Evolutionary conservation across 176 grass and related monocot genomes (phyloP), one percentile per base, ranked within the genome.

Genomic region (Triticum dicoccoides): DNA sequence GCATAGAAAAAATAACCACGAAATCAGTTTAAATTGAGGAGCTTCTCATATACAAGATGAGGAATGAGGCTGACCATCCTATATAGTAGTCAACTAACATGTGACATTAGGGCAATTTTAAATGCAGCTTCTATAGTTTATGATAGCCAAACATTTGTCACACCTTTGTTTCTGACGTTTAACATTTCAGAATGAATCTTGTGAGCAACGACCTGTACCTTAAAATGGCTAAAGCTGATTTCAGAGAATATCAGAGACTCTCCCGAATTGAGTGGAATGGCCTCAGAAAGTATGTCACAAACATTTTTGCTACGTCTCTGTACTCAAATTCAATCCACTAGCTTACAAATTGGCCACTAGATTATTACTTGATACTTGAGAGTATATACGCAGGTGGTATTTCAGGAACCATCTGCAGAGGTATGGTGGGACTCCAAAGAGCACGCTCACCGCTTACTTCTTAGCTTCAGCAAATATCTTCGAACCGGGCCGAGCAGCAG

Each of bases 191-290:
- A 88, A 97, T 92, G 92, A 68, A 51, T 89, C 14, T 51, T 94
- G 44, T 91, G 34, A 92, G 34, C 86, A 97, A 89, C 13, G 88
- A 92, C 27, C 5, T 75, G 17, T 94, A 87, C 61, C 80, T 94
- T 51, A 42, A 89, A 67, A 42, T 77, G 11, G 95, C 95, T 1
- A 94, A 80, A 35, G 81, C 42, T 2, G 94, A 94, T 76, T 97
- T 89, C 41, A 89, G 81, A 7, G 56, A 25, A 3, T 97, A 86
- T 30, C 95, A 94, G 25, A 32, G 71, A 17, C 63, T 54, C 0
- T 82, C 88, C 81, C 88, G 76, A 35, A 24, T 80, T 0, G 95
- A 97, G 75, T 97, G 86, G 90, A 61, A 75, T 2, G 61, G 17
- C 38, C 65, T 97, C 2, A 70, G 83, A 82, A 87, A 23, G 94